Evolutionary conservation across 345 rosid genomes (phyloP), one percentile per base, ranked within the genome.

Genomic region (Aethionema arabicum): DNA sequence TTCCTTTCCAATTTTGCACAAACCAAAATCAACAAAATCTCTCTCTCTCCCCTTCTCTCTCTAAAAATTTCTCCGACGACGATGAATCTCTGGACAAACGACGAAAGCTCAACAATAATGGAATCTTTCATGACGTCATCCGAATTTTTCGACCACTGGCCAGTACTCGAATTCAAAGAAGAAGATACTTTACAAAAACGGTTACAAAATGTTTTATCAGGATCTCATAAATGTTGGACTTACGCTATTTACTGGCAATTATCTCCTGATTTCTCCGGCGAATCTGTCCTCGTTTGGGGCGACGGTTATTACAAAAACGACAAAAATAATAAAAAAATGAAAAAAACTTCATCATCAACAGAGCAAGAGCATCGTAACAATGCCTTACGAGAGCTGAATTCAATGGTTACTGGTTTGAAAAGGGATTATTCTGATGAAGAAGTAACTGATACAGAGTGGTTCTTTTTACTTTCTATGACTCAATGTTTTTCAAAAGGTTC

Each of bases 211-310:
- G 67, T 95, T 11, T 87, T 90, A 32, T 97, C 90, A 33, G 87
- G 92, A 6, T 76, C 91, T 2, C 68, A 76, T 31, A 87, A 85
- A 70, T 63, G 82, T 75, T 93, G 99, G 99, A 86, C 96, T 40
- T 90, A 95, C 78, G 99, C 99, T 12, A 90, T 95, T 32, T 95
- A 84, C 78, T 90, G 99, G 99, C 99, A 95, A 69, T 82, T 86
- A 21, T 90, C 96, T 2, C 82, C 72, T 39, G 97, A 90, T 50
- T 88, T 74, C 75, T 62, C 88, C 32, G 83, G 83, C 66, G 49
- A 78, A 0, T 51, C 88, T 4, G 69, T 87, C 8, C 78, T 93
- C 0, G 97, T 90, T 0, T 93, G 96, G 99, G 99, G 95, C 32
- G 97, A 93, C 47, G 99, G 97, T 3, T 93, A 93, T 70, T 93